These are phyloP conservation scores for Cystobasidium ongulense DNA, from an alignment of 768 basidiomycete genomes.

Conservation along the genomic window DNA sequence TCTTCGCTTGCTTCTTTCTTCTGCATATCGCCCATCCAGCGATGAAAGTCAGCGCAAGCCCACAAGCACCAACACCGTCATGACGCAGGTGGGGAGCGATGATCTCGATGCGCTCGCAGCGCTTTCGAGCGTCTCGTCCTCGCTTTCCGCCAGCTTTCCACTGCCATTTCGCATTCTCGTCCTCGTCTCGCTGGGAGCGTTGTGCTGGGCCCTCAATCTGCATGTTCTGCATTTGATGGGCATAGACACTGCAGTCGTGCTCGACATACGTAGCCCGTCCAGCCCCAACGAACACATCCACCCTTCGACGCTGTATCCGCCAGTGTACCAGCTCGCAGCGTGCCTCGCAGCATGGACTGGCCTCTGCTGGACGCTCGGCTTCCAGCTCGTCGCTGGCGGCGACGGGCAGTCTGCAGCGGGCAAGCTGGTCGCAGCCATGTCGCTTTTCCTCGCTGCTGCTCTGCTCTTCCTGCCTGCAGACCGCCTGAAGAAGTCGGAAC, in stretches of 20 bases:
- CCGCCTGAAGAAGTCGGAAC: slow-evolving; percentile 32
- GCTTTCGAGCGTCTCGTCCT: not conserved
- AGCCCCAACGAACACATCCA: slow-evolving; percentile 40
- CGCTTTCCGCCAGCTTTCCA: slow-evolving; percentile 52
- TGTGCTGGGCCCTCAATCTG: slow-evolving; percentile 88
- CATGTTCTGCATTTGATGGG: slow-evolving; percentile 69
- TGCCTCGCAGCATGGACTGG: slow-evolving; percentile 34
- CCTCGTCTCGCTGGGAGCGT: slow-evolving; percentile 66
- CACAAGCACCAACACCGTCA: not conserved
- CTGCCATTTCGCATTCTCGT: slow-evolving; percentile 80
- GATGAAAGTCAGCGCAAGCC: not conserved
- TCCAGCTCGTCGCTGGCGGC: slow-evolving; percentile 15
- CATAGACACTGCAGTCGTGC: slow-evolving; percentile 62
- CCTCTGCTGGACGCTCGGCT: slow-evolving; percentile 30
- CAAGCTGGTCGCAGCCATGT: not conserved
- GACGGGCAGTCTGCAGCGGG: not conserved
- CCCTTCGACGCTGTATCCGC: slow-evolving; percentile 51
- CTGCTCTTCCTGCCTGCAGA: slow-evolving; percentile 35
- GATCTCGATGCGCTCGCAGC: not conserved
- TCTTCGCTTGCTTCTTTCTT: not conserved
- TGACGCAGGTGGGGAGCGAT: not conserved
- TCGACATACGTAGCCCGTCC: slow-evolving; percentile 53
- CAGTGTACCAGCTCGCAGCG: slow-evolving; percentile 46
- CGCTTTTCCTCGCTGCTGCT: slow-evolving; percentile 12
- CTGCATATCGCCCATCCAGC: not conserved